Evolutionary conservation across 495 filamentous ascomycete genomes (phyloP), one percentile per base, ranked within the genome.

Genomic region (Trichoderma asperelloides): DNA sequence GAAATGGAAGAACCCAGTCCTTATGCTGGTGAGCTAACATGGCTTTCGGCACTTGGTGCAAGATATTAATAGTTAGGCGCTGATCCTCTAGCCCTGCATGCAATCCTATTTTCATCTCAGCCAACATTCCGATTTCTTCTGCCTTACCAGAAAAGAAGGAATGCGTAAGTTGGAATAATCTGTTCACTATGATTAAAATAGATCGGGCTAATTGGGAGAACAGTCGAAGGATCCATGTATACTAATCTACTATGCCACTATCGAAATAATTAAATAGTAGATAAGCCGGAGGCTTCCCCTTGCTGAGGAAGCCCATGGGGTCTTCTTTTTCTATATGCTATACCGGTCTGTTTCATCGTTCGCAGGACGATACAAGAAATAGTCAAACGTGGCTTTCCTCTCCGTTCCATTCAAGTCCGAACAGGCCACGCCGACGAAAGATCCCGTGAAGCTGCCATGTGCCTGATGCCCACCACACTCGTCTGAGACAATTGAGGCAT

Each of bases 401-500:
- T 70, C 82, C 39, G 74, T 77, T 12, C 84, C 82, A 69, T 85
- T 84, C 41, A 83, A n/a, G 70, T 85, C 84, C 13, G 79, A 83
- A 27, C 78, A 80, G 15, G 83, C 83, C 62, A 86, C 70, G 0
- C 83, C 83, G 9, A 85, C 81, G 71, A 86, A 85, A 21, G 83
- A 82, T 0, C 83, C 83, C 27, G 83, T 86, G 66, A 86, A 86
- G 68, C 83, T 86, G 7, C 83, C 83, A 68, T 84, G 81, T 5
- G 72, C 76, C 70, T 81, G 81, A 65, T 86, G 83, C 0, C 83
- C 83, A 27, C 83, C 83, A 49, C 83, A 86, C 73, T 86, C 83
- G 66, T 86, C 83, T 1, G 75, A 81, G 11, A 85, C 69, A 57
- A 86, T 82, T 57, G 78, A 80, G 1, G 81, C 83, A 70, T 85